Conservation (phyloP, 2,329 filamentous ascomycete species). For the Zopfia rhizophila region DNA sequence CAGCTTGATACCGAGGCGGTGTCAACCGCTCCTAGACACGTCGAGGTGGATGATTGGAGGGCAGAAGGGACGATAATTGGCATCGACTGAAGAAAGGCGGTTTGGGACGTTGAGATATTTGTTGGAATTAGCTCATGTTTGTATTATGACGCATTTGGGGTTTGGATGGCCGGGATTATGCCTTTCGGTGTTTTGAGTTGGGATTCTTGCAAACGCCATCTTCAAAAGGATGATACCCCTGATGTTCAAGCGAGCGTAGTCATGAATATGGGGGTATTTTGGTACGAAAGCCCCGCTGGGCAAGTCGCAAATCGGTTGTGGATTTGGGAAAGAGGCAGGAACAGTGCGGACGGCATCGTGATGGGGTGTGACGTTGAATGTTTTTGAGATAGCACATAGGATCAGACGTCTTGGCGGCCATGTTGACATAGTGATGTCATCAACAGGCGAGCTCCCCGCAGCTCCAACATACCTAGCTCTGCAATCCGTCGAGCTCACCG, state of each 20-base stretch:
- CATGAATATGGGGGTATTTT: too few species aligned
- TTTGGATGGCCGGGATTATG: too few species aligned
- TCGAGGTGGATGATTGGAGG: constrained; percentile 50
- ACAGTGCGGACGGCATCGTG: too few species aligned
- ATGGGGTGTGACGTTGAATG: constrained; percentile 2
- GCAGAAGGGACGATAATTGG: constrained; percentile 48
- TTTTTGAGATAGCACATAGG: too few species aligned
- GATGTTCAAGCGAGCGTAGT: too few species aligned
- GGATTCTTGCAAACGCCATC: constrained; percentile 1
- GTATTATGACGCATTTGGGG: not conserved
- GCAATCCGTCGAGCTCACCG: too few species aligned
- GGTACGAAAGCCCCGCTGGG: too few species aligned
- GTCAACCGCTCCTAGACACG: constrained; percentile 40
- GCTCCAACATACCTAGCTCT: constrained; percentile 15
- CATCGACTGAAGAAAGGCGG: constrained; percentile 35
- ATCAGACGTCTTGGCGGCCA: not conserved
- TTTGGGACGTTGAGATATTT: constrained; percentile 2
- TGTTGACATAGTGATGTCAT: constrained; percentile 14
- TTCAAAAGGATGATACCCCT: constrained; percentile 20
- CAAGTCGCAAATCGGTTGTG: too few species aligned
- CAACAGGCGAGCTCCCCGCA: not conserved
- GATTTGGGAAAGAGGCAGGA: too few species aligned
- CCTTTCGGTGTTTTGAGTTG: not conserved
- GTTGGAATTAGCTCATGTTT: constrained; percentile 1
- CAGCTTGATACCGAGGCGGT: constrained; percentile 49